phyloP scores from a whole-genome alignment of 345 rosid genomes.

The Eucalyptus erythrocorys region DNA sequence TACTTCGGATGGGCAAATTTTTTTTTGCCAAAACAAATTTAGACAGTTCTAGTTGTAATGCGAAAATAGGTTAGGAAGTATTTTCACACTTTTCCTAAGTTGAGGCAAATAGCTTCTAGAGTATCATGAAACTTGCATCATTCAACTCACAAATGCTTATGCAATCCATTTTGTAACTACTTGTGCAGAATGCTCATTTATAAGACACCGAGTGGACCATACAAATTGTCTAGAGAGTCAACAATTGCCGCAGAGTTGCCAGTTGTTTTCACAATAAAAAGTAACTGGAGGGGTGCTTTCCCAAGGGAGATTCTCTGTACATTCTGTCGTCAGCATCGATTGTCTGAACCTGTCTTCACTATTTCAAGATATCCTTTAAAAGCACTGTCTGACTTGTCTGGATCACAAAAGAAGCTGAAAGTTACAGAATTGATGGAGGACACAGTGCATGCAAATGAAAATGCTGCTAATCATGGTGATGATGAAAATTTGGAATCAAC shows the following conservation, averaged over 20 bases:
- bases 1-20: neutral
- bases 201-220: slow-evolving; percentile 73
- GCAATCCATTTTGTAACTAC: neutral
- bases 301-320: slow-evolving; percentile 69
- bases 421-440: slow-evolving; percentile 15
- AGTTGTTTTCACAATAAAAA: slow-evolving; percentile 40
- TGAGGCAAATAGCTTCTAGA: neutral
- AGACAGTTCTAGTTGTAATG: neutral
- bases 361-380: slow-evolving; percentile 17
- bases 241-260: slow-evolving; percentile 67
- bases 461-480: slow-evolving; percentile 6
- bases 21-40: neutral
- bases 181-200: slow-evolving; percentile 5
- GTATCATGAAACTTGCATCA: neutral
- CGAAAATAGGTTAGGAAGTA: neutral
- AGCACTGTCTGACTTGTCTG: slow-evolving; percentile 26
- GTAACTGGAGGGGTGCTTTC: slow-evolving; percentile 78
- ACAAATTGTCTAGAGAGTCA: slow-evolving; percentile 74
- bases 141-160: neutral
- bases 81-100: neutral
- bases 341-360: slow-evolving; percentile 66
- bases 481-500: slow-evolving; percentile 8
- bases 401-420: slow-evolving; percentile 44
- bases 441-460: slow-evolving; percentile 12
- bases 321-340: slow-evolving; percentile 79